Base-by-base conservation (phyloP, 139 green algal genomes). In the Gonium pectorale region DNA sequence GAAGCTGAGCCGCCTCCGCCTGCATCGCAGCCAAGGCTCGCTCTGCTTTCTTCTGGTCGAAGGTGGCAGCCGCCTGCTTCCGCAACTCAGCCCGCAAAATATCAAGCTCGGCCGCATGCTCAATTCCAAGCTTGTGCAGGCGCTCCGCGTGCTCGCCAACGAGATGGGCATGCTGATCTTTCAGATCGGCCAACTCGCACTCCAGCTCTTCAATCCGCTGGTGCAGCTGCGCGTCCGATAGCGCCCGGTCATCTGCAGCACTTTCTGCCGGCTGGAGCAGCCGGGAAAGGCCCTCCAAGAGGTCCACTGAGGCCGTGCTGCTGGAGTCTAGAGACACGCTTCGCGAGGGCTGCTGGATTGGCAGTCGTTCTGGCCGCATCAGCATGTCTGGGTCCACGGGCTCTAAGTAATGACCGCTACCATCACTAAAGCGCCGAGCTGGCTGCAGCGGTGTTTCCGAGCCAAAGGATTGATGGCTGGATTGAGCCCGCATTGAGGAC, bases 321-420 rank as follows among this genome's bases (percentile, higher is more conserved):
- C n/a, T n/a, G n/a, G n/a, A n/a, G n/a, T n/a, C n/a, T n/a, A n/a
- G n/a, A n/a, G n/a, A n/a, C n/a, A n/a, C n/a, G n/a, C n/a, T n/a
- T n/a, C n/a, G n/a, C n/a, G n/a, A n/a, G n/a, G n/a, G n/a, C n/a
- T n/a, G n/a, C n/a, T n/a, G n/a, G n/a, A n/a, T n/a, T n/a, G n/a
- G n/a, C n/a, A n/a, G n/a, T n/a, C n/a, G n/a, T n/a, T n/a, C n/a
- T n/a, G n/a, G n/a, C n/a, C n/a, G n/a, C n/a, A n/a, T n/a, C n/a
- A n/a, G n/a, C n/a, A n/a, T n/a, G n/a, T n/a, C n/a, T 0, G 77
- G 77, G 27, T 83, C 77, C n/a, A 33, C 40, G 29, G 77, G 77
- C 9, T 83, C 77, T 1, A 83, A 62, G 74, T 62, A n/a, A n/a
- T n/a, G n/a, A n/a, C 62, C 54, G 73, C 38, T 69, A 54, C 9